phyloP scores from a whole-genome alignment of 2,329 filamentous ascomycete genomes.

The Byssoonygena ceratinophila region DNA sequence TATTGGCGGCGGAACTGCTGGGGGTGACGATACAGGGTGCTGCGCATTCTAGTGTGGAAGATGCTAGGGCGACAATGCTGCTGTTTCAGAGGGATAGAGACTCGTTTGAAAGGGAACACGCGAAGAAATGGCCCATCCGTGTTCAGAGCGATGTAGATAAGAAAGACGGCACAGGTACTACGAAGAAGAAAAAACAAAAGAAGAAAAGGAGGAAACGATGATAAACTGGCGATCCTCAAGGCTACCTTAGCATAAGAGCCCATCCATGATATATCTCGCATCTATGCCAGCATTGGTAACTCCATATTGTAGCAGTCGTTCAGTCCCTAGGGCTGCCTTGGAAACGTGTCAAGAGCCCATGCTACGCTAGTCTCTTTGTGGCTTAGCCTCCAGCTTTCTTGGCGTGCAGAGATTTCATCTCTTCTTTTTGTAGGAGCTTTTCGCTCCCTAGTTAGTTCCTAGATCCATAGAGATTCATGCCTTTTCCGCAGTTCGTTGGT shows the following conservation, averaged over 20 bases:
- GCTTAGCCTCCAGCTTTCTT: too few relatives aligned
- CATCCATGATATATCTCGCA: background rate
- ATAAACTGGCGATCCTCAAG: background rate
- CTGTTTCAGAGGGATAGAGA: slow-evolving; percentile 75
- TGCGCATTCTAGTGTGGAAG: slow-evolving; percentile 54
- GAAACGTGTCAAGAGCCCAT: too few relatives aligned
- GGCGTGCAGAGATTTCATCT: too few relatives aligned
- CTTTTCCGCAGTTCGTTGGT: too few relatives aligned
- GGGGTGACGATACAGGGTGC: slow-evolving; percentile 51
- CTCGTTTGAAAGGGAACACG: slow-evolving; percentile 71
- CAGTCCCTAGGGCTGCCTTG: too few relatives aligned
- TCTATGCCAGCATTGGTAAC: too few relatives aligned
- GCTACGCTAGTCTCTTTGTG: too few relatives aligned
- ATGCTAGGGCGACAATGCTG: slow-evolving; percentile 83
- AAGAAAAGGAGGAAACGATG: slow-evolving; percentile 32
- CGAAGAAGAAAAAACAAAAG: slow-evolving; percentile 40
- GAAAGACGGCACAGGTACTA: slow-evolving; percentile 34
- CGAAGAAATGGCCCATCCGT: slow-evolving; percentile 51
- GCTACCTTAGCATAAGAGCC: background rate
- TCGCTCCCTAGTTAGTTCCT: too few relatives aligned
- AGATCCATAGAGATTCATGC: too few relatives aligned
- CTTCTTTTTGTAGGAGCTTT: too few relatives aligned
- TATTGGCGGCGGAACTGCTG: slow-evolving; percentile 47
- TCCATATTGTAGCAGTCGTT: too few relatives aligned
- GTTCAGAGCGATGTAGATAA: slow-evolving; percentile 29